phyloP scores from a whole-genome alignment of 2,329 filamentous ascomycete genomes.

The Colletotrichum navitas region DNA sequence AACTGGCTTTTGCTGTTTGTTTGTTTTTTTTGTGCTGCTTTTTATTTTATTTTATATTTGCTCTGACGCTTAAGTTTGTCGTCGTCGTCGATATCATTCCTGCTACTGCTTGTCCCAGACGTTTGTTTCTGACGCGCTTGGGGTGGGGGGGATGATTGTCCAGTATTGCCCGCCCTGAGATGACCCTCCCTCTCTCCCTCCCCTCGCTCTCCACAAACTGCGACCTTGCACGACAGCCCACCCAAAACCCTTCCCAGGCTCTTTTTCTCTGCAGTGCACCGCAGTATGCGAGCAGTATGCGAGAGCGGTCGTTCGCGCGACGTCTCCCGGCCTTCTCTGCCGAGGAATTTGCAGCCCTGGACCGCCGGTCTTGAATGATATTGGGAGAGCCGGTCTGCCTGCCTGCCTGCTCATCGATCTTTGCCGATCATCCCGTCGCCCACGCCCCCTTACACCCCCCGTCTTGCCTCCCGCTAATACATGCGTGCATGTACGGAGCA shows the following conservation, averaged over 20 bases:
- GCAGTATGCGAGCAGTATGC: conserved; percentile 11
- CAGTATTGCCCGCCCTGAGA: conserved; percentile 37
- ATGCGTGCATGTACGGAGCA: too few species aligned
- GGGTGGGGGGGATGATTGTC: conserved; percentile 14
- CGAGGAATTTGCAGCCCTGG: conserved; percentile 29
- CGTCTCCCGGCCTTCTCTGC: conserved; percentile 2
- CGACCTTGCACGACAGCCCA: too few species aligned
- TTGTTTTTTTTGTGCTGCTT: not conserved
- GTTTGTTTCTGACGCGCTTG: conserved; percentile 8
- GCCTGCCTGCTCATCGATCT: conserved; percentile 25
- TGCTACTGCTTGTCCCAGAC: not conserved
- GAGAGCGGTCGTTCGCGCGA: too few species aligned
- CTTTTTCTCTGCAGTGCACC: not conserved
- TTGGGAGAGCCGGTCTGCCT: too few species aligned
- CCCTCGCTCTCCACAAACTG: conserved; percentile 31
- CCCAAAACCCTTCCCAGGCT: too few species aligned
- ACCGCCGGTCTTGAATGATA: too few species aligned
- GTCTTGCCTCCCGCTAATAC: not conserved
- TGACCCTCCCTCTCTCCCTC: too few species aligned
- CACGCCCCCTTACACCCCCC: not conserved
- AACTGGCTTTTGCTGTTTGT: too few species aligned
- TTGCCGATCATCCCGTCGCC: conserved; percentile 21
- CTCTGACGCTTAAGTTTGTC: too few species aligned
- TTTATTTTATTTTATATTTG: not conserved
- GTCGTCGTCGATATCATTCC: not conserved